Base-by-base conservation (phyloP, 2,329 filamentous ascomycete species). In the Scedosporium minutisporum region DNA sequence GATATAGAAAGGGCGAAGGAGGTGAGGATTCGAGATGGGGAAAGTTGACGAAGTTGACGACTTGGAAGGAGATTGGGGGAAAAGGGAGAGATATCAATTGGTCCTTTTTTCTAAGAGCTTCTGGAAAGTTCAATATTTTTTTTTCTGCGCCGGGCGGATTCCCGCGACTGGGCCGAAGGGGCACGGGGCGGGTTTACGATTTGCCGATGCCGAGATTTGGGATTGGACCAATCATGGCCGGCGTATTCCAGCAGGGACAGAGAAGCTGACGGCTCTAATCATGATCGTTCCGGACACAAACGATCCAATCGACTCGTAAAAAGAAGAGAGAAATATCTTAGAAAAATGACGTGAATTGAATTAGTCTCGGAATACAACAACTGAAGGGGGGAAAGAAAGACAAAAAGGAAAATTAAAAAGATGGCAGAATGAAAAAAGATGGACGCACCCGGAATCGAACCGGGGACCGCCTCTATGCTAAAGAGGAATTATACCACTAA, bases 41-140 rank as follows among this genome's bases (percentile, higher is more conserved):
- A 4, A 33, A 9, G 58, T 53, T 48, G 25, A 25, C 10, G 41
- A 62, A 27, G 44, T 12, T 44, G 18, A 16, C 14, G 18, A 38
- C n/a, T 18, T n/a, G 60, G 44, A 61, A 21, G 60, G 16, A 58
- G 23, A 53, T 9, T 25, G 14, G 14, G 10, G 23, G 27, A n/a
- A 27, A 25, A 60, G 58, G 27, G 25, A 58, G 58, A 60, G 38
- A 46, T 16, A 42, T 60, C 38, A 14, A 16, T 21, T 14, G 57
- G 29, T 58, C 7, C n/a, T 16, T 33, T 51, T 53, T 66, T 66
- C 66, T 57, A 66, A 64, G 60, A 65, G 58, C 62, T 66, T 67
- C 69, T 69, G 65, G 67, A 70, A 58, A 58, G 27, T 58, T 38
- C 25, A 66, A 33, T 44, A 57, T 58, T 44, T 51, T 62, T 62